Evolutionary conservation across 148 eudicot species (phyloP), one percentile per base, ranked within the genome.

Genomic region (Cornus controversa): DNA sequence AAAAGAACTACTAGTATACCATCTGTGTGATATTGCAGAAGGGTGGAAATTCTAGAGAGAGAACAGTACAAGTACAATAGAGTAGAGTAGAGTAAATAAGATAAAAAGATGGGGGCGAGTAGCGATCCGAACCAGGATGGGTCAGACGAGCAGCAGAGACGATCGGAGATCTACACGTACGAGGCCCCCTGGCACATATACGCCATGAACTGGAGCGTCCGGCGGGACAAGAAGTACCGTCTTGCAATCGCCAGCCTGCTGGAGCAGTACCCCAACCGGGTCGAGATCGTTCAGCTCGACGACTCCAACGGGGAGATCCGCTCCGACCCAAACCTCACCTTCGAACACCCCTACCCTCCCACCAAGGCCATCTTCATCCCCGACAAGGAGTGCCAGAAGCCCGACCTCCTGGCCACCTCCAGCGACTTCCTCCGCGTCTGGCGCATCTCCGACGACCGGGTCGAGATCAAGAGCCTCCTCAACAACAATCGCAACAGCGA

Each of bases 171-270:
- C 89, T 91, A 93, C 92, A 93, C 98, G 0, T 93, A 93, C 88
- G 96, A 93, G 77, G 98, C 98, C 0, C 98, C 98, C 14, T 93
- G 98, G 98, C 96, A 90, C 82, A 86, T 93, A 81, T 93, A 90
- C 88, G 96, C 98, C 77, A 93, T 93, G 94, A 93, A 93, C 72
- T 93, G 98, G 98, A 83, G 88, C 78, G 98, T 93, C 20, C 94
- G 98, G 1, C 86, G 85, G 29, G 98, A 93, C 89, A 90, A 91
- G 37, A 91, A 90, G 77, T 93, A 91, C 89, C 93, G 98, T 0
- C 90, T 93, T 71, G 96, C 96, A 26, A 93, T 93, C 71, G 84
- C 96, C 68, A 88, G 92, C 77, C 85, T 93, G 37, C 83, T 91
- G 66, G 98, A 93, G 74, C 90, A 89, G 82, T 80, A 85, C 77